Conservation (phyloP, 768 basidiomycete genomes). For the Pleurotus eryngii region DNA sequence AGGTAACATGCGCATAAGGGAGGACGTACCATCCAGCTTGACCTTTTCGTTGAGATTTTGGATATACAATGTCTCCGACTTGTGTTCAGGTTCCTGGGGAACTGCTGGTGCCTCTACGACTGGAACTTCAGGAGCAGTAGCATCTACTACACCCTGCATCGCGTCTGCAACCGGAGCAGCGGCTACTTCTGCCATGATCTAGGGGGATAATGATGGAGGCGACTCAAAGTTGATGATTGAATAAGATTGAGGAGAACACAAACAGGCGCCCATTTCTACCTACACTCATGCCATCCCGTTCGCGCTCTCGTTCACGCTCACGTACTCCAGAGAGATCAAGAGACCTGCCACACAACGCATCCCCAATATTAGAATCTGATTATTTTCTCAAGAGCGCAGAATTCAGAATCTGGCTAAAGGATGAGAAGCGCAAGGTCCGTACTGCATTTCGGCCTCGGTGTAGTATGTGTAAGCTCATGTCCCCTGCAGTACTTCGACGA, state of each 20-base stretch:
- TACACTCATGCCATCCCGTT: neutral
- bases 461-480: slow-evolving; percentile 6
- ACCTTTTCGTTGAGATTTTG: slow-evolving; percentile 97
- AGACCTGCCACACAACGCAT: slow-evolving; percentile 51
- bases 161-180: slow-evolving; percentile 21
- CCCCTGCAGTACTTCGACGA: slow-evolving; percentile 76
- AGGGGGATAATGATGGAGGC: neutral
- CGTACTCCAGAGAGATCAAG: slow-evolving; percentile 41
- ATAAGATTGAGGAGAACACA: neutral
- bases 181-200: slow-evolving; percentile 27
- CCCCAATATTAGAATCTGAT: slow-evolving; percentile 75
- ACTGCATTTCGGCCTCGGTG: neutral
- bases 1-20: slow-evolving; percentile 1
- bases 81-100: slow-evolving; percentile 39
- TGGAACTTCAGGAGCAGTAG: slow-evolving; percentile 1
- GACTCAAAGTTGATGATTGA: neutral
- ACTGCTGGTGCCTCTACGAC: slow-evolving; percentile 13
- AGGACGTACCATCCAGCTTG: slow-evolving; percentile 62
- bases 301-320: slow-evolving; percentile 25
- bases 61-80: slow-evolving; percentile 88
- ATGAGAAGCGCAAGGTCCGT: slow-evolving; percentile 48
- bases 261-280: neutral
- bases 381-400: slow-evolving; percentile 89
- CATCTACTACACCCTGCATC: slow-evolving; percentile 29
- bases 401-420: slow-evolving; percentile 84